phyloP scores from a whole-genome alignment of 148 eudicot species.

The Spergularia bocconei region DNA sequence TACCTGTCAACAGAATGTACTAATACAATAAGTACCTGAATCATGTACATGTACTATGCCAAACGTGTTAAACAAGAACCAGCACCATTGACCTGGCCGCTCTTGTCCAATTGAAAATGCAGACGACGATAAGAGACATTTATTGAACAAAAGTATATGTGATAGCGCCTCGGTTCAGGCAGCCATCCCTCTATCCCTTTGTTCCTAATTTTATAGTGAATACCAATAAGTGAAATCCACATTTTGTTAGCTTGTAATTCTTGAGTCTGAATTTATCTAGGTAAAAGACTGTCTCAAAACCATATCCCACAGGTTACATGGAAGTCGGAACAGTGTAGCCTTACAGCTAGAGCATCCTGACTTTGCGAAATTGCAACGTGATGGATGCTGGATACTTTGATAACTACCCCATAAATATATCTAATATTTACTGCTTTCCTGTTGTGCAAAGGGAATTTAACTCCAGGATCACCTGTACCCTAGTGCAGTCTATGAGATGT shows the following conservation, averaged over 20 bases:
- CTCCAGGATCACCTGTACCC: too few relatives aligned
- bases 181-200: too few relatives aligned
- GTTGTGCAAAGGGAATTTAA: too few relatives aligned
- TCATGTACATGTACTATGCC: neutral
- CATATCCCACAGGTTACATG: too few relatives aligned
- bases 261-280: neutral
- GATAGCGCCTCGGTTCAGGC: neutral
- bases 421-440: too few relatives aligned
- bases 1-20: constrained; percentile 41
- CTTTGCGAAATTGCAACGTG: neutral
- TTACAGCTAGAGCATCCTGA: neutral
- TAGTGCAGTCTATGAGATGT: too few relatives aligned
- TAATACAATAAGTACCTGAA: neutral
- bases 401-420: neutral
- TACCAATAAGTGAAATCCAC: neutral
- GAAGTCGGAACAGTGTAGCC: neutral
- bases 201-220: neutral
- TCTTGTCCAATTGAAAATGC: neutral
- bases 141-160: too few relatives aligned
- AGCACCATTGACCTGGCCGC: neutral
- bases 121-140: too few relatives aligned
- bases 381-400: neutral
- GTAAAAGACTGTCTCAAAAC: too few relatives aligned
- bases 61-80: neutral
- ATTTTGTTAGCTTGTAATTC: neutral